phyloP scores from a whole-genome alignment of 371 early-diverging fungal species.

The Lichtheimia hyalospora region DNA sequence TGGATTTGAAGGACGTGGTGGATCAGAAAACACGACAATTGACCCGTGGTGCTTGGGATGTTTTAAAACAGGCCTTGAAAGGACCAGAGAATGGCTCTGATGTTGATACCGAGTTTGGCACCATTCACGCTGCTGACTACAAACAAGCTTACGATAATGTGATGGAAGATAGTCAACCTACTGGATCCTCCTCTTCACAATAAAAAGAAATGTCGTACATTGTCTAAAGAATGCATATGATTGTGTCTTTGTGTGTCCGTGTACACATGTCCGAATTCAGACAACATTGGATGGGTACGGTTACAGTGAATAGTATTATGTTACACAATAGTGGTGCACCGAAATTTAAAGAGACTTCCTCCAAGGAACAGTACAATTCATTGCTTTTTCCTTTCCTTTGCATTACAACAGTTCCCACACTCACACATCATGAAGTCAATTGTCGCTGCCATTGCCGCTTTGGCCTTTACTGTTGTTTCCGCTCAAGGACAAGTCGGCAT shows the following conservation, averaged over 20 bases:
- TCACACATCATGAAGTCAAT: slow-evolving; percentile 23
- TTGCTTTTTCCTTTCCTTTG: too few species aligned
- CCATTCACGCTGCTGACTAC: slow-evolving; percentile 1
- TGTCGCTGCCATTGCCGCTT: slow-evolving; percentile 31
- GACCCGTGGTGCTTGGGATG: slow-evolving; percentile 32
- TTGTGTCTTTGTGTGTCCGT: too few species aligned
- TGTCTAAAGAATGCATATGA: too few species aligned
- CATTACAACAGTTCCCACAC: too few species aligned
- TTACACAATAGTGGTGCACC: too few species aligned
- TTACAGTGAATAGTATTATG: too few species aligned
- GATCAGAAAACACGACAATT: slow-evolving; percentile 23
- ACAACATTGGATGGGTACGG: too few species aligned
- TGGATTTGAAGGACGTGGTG: slow-evolving; percentile 21
- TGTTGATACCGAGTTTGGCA: slow-evolving; percentile 36
- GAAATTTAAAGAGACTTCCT: too few species aligned
- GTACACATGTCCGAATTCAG: too few species aligned
- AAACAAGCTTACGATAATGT: slow-evolving; percentile 8
- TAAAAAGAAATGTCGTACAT: too few species aligned
- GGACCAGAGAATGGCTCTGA: background rate
- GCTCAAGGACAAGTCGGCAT: slow-evolving; percentile 24
- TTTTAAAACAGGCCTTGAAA: slow-evolving; percentile 14
- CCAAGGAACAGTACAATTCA: too few species aligned
- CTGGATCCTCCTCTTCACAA: too few species aligned
- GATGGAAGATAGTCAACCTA: background rate
- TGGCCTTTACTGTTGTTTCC: slow-evolving; percentile 34